Percentiles rank a stretch among this genome's conserved stretches.
These are phyloP conservation scores for Zasmidium cellare DNA, from an alignment of 2,329 filamentous ascomycete species.

Conservation along the genomic window DNA sequence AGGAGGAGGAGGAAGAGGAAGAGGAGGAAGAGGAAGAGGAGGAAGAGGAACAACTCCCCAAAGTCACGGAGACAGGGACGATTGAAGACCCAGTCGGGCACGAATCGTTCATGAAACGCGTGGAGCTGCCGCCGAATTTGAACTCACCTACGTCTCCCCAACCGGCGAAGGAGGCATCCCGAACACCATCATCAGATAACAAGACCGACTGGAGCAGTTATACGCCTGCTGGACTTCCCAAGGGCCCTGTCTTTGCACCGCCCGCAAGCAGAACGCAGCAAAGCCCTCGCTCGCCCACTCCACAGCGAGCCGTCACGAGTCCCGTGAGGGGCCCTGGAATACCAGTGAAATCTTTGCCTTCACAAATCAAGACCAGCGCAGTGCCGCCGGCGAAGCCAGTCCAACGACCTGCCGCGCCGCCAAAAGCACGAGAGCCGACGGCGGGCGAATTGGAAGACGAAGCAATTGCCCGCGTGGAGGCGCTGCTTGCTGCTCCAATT, in stretches of 20 bases:
- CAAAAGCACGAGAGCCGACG: conserved; percentile 40
- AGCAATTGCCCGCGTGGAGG: conserved; percentile 68
- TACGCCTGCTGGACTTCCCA: conserved; percentile 40
- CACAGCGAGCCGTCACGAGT: conserved; percentile 60
- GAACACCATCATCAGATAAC: conserved; percentile 25
- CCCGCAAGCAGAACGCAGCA: conserved; percentile 32
- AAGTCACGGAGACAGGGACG: conserved; percentile 20
- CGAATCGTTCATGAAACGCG: conserved; percentile 24
- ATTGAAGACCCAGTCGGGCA: conserved; percentile 25
- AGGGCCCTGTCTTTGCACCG: conserved; percentile 57
- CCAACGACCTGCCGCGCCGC: conserved; percentile 31
- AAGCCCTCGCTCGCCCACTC: conserved; percentile 72
- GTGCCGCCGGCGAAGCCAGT: conserved; percentile 35
- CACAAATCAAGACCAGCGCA: conserved; percentile 30
- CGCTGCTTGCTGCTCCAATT: conserved; percentile 60
- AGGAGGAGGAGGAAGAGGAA: conserved; percentile 32
- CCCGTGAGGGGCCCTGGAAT: conserved; percentile 29
- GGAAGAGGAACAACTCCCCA: conserved; percentile 42
- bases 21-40: conserved; percentile 37
- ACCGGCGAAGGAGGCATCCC: conserved; percentile 8
- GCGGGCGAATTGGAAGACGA: conserved; percentile 60
- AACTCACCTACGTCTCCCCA: conserved; percentile 9
- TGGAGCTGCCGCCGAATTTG: conserved; percentile 27
- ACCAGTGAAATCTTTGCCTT: conserved; percentile 19
- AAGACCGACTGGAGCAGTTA: conserved; percentile 27